Evolutionary conservation across 2,329 filamentous ascomycete species (phyloP).

Genomic region (Scortechinia acanthostroma): DNA sequence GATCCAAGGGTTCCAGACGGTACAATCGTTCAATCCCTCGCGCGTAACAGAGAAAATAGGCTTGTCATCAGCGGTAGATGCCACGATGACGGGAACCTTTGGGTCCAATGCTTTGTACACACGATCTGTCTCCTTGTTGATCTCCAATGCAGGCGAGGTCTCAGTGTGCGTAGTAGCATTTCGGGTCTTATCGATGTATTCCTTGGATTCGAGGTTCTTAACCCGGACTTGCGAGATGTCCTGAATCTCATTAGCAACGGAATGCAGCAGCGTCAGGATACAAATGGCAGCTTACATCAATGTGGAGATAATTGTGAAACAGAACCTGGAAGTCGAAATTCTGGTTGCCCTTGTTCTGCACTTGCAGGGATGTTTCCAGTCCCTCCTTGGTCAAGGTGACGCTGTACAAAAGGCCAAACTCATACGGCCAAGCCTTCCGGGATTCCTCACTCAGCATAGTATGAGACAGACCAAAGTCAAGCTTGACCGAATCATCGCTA

Average conservation of each 20-base stretch:
- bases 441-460: constrained; percentile 63
- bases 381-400: constrained; percentile 73
- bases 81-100: constrained; percentile 28
- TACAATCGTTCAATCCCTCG: constrained; percentile 52
- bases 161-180: constrained; percentile 33
- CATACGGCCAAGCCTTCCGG: constrained; percentile 72
- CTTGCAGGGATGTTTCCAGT: constrained; percentile 74
- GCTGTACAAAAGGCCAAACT: constrained; percentile 87
- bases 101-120: constrained; percentile 45
- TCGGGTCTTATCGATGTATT: constrained; percentile 57
- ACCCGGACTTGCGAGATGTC: constrained; percentile 51
- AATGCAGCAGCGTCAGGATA: too few relatives aligned
- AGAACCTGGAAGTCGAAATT: constrained; percentile 87
- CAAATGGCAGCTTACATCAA: constrained; percentile 67
- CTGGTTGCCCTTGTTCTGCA: constrained; percentile 78
- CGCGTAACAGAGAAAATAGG: constrained; percentile 51
- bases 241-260: too few relatives aligned
- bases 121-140: constrained; percentile 54
- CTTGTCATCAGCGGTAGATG: constrained; percentile 35
- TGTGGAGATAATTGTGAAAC: constrained; percentile 80
- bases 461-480: constrained; percentile 86
- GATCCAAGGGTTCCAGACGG: constrained; percentile 66
- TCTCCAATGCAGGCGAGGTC: constrained; percentile 40
- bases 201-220: constrained; percentile 46
- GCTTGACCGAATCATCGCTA: constrained; percentile 69